phyloP scores from a whole-genome alignment of 2,329 filamentous ascomycete species.

The Sphaerulina vaccinii region DNA sequence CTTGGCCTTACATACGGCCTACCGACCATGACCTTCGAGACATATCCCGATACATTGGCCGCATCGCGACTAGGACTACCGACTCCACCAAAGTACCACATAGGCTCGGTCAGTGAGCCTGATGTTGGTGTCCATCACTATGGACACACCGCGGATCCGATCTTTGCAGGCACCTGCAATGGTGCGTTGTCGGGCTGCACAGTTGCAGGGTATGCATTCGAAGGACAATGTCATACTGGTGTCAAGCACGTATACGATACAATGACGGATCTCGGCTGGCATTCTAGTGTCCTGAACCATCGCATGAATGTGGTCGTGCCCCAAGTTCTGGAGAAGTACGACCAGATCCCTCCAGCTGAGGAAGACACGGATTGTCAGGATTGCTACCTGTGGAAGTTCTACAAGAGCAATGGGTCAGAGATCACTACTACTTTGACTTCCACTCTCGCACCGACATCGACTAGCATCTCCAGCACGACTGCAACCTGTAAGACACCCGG shows the following conservation, averaged over 20 bases:
- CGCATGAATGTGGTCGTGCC: slow-evolving; percentile 82
- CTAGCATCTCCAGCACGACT: slow-evolving; percentile 67
- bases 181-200: slow-evolving; percentile 85
- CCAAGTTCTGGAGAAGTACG: slow-evolving; percentile 82
- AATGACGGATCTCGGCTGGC: slow-evolving; percentile 86
- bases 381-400: slow-evolving; percentile 91
- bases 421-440: slow-evolving; percentile 58
- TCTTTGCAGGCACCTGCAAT: slow-evolving; percentile 92
- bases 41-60: slow-evolving; percentile 85
- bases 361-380: slow-evolving; percentile 77
- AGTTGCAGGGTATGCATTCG: slow-evolving; percentile 87
- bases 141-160: slow-evolving; percentile 91
- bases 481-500: slow-evolving; percentile 87
- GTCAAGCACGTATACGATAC: slow-evolving; percentile 88
- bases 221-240: slow-evolving; percentile 85
- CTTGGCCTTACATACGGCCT: slow-evolving; percentile 87
- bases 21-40: slow-evolving; percentile 86
- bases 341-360: slow-evolving; percentile 72
- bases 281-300: slow-evolving; percentile 85
- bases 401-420: slow-evolving; percentile 84
- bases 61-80: slow-evolving; percentile 82
- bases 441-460: slow-evolving; percentile 50
- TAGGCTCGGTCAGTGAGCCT: slow-evolving; percentile 64
- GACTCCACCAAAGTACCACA: slow-evolving; percentile 73
- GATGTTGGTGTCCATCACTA: slow-evolving; percentile 84